Evolutionary conservation across 225 moss, liverwort and hornwort genomes (phyloP).

Genomic region (Lunularia cruciata): DNA sequence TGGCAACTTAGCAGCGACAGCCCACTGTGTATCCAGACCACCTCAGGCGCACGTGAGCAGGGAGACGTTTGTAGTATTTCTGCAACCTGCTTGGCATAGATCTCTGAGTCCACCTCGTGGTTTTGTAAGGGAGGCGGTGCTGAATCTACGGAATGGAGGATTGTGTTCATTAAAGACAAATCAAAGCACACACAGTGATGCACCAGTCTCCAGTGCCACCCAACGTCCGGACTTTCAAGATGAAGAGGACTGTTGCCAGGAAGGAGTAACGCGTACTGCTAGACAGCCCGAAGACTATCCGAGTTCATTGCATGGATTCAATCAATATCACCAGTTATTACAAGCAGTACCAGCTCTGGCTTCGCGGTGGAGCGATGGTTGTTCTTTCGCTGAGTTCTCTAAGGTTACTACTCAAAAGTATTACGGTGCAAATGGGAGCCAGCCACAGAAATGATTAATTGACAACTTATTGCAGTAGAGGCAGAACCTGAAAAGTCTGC

Average conservation of each 20-base stretch:
- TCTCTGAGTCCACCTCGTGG: conserved; percentile 46
- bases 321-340: neutral
- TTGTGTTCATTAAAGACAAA: neutral
- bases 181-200: neutral
- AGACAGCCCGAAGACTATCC: neutral
- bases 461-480: no score
- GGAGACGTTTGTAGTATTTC: conserved; percentile 81
- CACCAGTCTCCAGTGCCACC: neutral
- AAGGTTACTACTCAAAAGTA: conserved; percentile 69
- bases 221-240: neutral
- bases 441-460: conserved; percentile 14
- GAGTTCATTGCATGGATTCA: neutral
- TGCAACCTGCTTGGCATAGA: conserved; percentile 78
- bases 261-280: neutral
- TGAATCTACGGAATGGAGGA: conserved; percentile 14
- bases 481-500: no score
- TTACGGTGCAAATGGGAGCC: conserved; percentile 54
- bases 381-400: conserved; percentile 81
- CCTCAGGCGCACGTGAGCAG: conserved; percentile 52
- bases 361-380: conserved; percentile 72
- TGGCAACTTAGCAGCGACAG: conserved; percentile 65
- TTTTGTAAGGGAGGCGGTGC: conserved; percentile 8
- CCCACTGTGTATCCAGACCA: conserved; percentile 66
- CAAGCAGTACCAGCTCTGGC: conserved; percentile 51
- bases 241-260: neutral